Conservation (phyloP, 176 grass and related monocot species). For the Aegilops tauschii region DNA sequence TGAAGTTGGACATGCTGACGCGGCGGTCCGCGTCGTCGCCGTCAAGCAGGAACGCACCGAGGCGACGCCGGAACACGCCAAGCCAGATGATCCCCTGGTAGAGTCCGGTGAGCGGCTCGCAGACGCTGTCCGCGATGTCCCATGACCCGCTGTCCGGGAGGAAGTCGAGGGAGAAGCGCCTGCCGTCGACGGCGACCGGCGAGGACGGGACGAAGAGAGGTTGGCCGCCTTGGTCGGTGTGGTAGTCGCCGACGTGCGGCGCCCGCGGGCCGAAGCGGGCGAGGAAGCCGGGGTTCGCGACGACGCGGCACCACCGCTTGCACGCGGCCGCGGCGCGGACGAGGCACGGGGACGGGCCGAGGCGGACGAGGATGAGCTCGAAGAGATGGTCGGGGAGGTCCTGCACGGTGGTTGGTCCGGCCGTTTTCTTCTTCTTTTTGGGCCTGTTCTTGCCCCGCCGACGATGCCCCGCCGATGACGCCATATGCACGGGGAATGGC, state of each 20-base stretch:
- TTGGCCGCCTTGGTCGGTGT: not conserved
- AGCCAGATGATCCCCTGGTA: not conserved
- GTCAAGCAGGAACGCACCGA: not conserved
- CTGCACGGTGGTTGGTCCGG: not conserved
- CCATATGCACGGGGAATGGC: not conserved
- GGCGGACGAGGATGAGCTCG: slow-evolving; percentile 3
- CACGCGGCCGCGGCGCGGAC: slow-evolving; percentile 21
- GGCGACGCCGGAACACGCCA: not conserved
- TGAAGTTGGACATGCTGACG: not conserved
- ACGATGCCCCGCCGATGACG: not conserved
- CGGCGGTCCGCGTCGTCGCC: not conserved
- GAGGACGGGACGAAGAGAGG: slow-evolving; percentile 8
- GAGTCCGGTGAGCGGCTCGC: not conserved
- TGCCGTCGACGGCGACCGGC: not conserved
- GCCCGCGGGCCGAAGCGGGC: not conserved
- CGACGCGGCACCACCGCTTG: slow-evolving; percentile 1
- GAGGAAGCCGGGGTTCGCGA: not conserved
- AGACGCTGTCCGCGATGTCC: slow-evolving; percentile 20
- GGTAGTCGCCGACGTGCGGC: slow-evolving; percentile 28
- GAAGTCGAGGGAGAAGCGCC: slow-evolving; percentile 24
- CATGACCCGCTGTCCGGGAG: not conserved
- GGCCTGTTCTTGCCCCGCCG: not conserved
- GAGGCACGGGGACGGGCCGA: not conserved
- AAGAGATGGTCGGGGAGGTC: slow-evolving; percentile 23
- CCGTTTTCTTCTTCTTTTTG: not conserved